These are phyloP conservation scores for Backusella morwellensis DNA, from an alignment of 192 early-diverging fungal species.

Conservation along the genomic window DNA sequence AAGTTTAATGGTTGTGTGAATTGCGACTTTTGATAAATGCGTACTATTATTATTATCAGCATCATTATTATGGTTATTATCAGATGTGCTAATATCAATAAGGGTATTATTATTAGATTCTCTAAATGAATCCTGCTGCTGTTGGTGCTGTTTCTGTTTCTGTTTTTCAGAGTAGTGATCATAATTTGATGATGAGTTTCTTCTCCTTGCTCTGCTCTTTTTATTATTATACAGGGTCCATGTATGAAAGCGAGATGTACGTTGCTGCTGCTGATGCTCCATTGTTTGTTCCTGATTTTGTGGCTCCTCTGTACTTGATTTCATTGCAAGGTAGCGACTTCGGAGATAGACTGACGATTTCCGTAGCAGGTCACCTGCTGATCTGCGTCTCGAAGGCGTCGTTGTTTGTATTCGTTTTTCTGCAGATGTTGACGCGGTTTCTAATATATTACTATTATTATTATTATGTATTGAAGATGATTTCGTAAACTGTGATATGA, in stretches of 20 bases:
- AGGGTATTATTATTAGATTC: neutral
- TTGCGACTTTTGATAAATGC: conserved; percentile 25
- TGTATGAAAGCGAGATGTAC: neutral
- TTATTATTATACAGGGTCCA: conserved; percentile 6
- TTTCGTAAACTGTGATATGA: neutral
- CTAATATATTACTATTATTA: neutral
- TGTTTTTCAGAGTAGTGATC: neutral
- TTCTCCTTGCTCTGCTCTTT: neutral
- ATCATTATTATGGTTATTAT: neutral
- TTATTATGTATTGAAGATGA: neutral
- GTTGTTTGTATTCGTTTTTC: conserved; percentile 8
- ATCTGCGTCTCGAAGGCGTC: neutral
- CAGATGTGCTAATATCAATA: neutral
- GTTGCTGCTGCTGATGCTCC: neutral
- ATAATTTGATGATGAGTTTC: neutral
- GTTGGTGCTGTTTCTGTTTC: neutral
- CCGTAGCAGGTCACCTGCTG: neutral
- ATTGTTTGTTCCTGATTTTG: neutral
- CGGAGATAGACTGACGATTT: conserved; percentile 9
- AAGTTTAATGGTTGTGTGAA: conserved; percentile 28
- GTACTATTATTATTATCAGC: neutral
- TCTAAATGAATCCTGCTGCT: neutral
- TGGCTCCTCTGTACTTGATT: neutral
- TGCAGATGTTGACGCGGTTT: conserved; percentile 1
- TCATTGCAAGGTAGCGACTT: neutral